Evolutionary conservation across 345 rosid genomes (phyloP).

Genomic region (Hevea brasiliensis): DNA sequence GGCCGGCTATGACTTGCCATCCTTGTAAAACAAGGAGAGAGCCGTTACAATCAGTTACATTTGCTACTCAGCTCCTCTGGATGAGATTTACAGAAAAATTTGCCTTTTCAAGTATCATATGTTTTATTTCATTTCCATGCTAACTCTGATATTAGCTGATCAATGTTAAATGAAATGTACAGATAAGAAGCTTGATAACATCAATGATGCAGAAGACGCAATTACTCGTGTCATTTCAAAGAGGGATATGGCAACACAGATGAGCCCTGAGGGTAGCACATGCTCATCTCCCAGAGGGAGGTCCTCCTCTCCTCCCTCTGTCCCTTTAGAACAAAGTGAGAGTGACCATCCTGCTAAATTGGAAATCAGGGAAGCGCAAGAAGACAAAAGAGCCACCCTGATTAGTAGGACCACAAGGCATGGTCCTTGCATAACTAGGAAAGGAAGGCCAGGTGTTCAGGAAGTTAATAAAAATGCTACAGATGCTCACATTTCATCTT

Average conservation of each 20-base stretch:
- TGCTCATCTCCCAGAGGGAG: constrained; percentile 43
- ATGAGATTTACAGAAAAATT: no score
- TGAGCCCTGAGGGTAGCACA: constrained; percentile 63
- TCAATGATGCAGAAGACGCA: constrained; percentile 33
- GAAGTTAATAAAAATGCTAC: constrained; percentile 29
- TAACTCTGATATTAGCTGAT: constrained; percentile 2
- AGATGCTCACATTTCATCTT: constrained; percentile 42
- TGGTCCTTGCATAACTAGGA: constrained; percentile 43
- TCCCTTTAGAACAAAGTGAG: constrained; percentile 29
- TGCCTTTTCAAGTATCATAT: no score
- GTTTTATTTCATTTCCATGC: no score
- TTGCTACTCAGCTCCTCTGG: no score
- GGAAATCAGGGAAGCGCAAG: constrained; percentile 77
- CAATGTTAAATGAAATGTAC: constrained; percentile 21
- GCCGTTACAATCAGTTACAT: background rate
- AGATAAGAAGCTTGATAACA: constrained; percentile 57
- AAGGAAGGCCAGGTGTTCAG: constrained; percentile 42
- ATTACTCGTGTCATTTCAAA: constrained; percentile 51
- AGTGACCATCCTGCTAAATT: constrained; percentile 34
- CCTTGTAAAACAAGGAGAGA: background rate
- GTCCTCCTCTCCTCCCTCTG: constrained; percentile 47
- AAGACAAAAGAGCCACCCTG: constrained; percentile 64
- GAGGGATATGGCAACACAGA: constrained; percentile 93
- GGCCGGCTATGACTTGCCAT: background rate
- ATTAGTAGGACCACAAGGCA: constrained; percentile 57